Percentiles rank a stretch among this genome's conserved stretches.
phyloP scores from a whole-genome alignment of 2,329 filamentous ascomycete species.

The Coleophoma eucalyptorum region DNA sequence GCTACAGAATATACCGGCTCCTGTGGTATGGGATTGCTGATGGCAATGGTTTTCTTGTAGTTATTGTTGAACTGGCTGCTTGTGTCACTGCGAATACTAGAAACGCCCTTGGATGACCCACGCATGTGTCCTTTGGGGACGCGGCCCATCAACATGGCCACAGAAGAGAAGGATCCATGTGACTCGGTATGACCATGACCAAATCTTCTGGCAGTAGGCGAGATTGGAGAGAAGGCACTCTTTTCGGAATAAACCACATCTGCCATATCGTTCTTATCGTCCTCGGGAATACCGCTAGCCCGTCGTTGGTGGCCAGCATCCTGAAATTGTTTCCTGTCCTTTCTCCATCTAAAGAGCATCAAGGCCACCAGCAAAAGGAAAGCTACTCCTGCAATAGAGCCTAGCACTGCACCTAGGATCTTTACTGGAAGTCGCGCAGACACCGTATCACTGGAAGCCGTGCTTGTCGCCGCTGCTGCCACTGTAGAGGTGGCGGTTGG shows the following conservation, averaged over 20 bases:
- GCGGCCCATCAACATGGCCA: slow-evolving; percentile 65
- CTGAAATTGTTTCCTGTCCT: slow-evolving; percentile 49
- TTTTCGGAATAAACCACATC: slow-evolving; percentile 36
- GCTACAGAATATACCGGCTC: slow-evolving; percentile 10
- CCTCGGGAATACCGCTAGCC: slow-evolving; percentile 44
- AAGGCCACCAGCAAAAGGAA: slow-evolving; percentile 49
- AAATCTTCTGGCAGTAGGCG: slow-evolving; percentile 25
- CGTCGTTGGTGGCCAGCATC: slow-evolving; percentile 42
- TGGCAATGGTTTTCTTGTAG: slow-evolving; percentile 56
- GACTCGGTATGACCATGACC: slow-evolving; percentile 51
- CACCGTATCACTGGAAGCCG: slow-evolving; percentile 25
- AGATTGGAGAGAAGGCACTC: slow-evolving; percentile 32
- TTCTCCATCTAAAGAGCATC: slow-evolving; percentile 59
- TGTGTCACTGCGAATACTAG: slow-evolving; percentile 54
- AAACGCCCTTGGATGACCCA: slow-evolving; percentile 41
- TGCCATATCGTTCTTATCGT: slow-evolving; percentile 53
- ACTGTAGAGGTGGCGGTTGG: slow-evolving; percentile 20
- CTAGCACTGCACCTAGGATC: slow-evolving; percentile 78
- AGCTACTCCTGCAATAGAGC: slow-evolving; percentile 73
- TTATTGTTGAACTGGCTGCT: slow-evolving; percentile 58
- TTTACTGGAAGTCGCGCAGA: slow-evolving; percentile 41
- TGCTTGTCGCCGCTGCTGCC: slow-evolving; percentile 24
- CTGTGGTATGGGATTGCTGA: slow-evolving; percentile 58
- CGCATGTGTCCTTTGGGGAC: slow-evolving; percentile 38
- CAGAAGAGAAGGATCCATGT: slow-evolving; percentile 55